phyloP scores from a whole-genome alignment of 2,329 filamentous ascomycete species.

The Aspergillus uvarum region DNA sequence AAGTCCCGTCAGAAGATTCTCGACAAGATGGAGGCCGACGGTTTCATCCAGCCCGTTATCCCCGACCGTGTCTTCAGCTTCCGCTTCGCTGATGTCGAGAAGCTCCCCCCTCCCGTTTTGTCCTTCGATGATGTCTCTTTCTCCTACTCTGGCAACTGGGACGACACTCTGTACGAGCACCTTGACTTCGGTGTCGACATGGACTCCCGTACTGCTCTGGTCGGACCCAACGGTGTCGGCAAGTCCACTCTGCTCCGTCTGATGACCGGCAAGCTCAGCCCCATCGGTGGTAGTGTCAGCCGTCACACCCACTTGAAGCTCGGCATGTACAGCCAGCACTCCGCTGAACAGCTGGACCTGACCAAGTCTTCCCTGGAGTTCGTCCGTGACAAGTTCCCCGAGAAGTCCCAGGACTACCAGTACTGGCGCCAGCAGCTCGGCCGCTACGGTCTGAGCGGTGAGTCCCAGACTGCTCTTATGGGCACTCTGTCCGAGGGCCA shows the following conservation, averaged over 20 bases:
- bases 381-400: slow-evolving; percentile 88
- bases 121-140: slow-evolving; percentile 98
- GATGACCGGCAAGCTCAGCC: slow-evolving; percentile 92
- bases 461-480: slow-evolving; percentile 94
- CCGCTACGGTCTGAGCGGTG: slow-evolving; percentile 87
- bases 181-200: slow-evolving; percentile 99
- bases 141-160: slow-evolving; percentile 86
- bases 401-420: slow-evolving; percentile 94
- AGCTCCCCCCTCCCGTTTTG: slow-evolving; percentile 95
- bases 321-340: slow-evolving; percentile 97
- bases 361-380: slow-evolving; percentile 98
- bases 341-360: slow-evolving; percentile 94
- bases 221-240: slow-evolving; percentile 98
- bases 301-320: slow-evolving; percentile 98
- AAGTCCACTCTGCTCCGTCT: slow-evolving; percentile 95
- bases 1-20: slow-evolving; percentile 99
- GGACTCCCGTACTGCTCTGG: slow-evolving; percentile 95
- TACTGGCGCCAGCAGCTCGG: slow-evolving; percentile 99
- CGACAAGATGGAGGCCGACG: slow-evolving; percentile 99
- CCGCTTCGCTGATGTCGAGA: slow-evolving; percentile 97
- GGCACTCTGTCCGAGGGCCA: slow-evolving; percentile 97
- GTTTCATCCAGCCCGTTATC: slow-evolving; percentile 89
- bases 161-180: slow-evolving; percentile 94
- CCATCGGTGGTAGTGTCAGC: slow-evolving; percentile 76
- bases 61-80: slow-evolving; percentile 91